Evolutionary conservation across 805 yeast genomes (phyloP), one percentile per base, ranked within the genome.

Genomic region (Wickerhamomyces queroliae): DNA sequence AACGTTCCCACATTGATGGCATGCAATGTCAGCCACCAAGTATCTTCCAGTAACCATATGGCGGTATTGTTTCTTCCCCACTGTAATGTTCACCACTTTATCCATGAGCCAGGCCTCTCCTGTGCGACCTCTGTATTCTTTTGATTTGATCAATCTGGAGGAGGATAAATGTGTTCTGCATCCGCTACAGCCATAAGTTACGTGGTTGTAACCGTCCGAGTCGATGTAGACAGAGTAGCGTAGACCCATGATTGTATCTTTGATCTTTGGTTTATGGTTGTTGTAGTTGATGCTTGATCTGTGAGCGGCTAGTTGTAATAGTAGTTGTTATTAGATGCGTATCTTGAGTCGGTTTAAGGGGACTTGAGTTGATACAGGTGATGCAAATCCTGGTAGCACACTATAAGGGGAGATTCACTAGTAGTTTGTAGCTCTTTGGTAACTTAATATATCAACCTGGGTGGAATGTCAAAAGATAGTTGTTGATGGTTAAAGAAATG

Each of bases 51-150:
- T 76, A 15, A 69, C 63, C 84, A 79, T 78, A 26, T 64, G 53
- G 27, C 72, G 59, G 27, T 62, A 55, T 48, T 63, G 69, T 15
- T 60, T 50, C 19, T 58, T 56, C 3, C 67, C 65, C 30, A 61
- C 64, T 2, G 52, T 49, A 19, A 72, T 66, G 49, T 75, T 75
- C 33, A 69, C 69, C 51, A 76, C 78, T 34, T 64, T 60, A 34
- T 67, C 65, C 55, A 80, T 73, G 33, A 80, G 59, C 48, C 65
- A 70, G 5, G 86, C 86, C 38, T 69, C 72, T 0, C 87, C 86
- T 1, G 76, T 67, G 29, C 62, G 61, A 1, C 85, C 85, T n/a
- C 68, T 57, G 53, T 79, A 80, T 37, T 69, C 74, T 48, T 64
- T 60, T 10, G 73, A 67, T 34, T 63, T 42, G 24, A 69, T 58